These are phyloP conservation scores for Nakazawaea siamensis DNA, from an alignment of 805 yeast genomes.

Conservation along the genomic window DNA sequence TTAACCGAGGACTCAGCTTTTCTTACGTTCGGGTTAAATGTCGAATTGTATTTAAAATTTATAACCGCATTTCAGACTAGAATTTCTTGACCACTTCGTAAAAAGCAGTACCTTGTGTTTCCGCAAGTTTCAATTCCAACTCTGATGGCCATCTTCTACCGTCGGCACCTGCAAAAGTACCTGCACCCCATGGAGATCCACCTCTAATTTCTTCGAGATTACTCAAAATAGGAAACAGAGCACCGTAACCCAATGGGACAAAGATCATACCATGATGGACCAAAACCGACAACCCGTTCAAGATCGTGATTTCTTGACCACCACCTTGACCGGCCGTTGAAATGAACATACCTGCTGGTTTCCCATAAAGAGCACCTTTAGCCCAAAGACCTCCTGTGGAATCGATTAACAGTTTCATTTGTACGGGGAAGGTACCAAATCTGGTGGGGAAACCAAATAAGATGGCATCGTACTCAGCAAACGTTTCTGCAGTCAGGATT, in stretches of 20 bases:
- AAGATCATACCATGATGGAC: conserved; percentile 77
- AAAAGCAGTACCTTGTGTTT: conserved; percentile 62
- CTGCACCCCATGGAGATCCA: conserved; percentile 84
- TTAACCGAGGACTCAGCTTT: neutral
- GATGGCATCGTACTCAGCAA: conserved; percentile 67
- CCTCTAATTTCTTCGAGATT: conserved; percentile 65
- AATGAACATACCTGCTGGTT: conserved; percentile 65
- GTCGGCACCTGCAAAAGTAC: conserved; percentile 67
- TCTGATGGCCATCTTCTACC: conserved; percentile 65
- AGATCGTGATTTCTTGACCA: conserved; percentile 70
- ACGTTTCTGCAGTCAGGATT: conserved; percentile 49
- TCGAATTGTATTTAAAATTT: neutral
- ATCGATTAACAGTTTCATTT: conserved; percentile 71
- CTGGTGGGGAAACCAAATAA: conserved; percentile 84
- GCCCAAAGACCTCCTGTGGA: conserved; percentile 79
- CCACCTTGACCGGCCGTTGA: conserved; percentile 75
- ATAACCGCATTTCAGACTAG: neutral
- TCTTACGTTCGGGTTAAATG: conserved; percentile 20
- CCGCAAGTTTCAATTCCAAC: conserved; percentile 56
- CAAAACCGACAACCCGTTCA: conserved; percentile 54
- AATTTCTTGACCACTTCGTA: conserved; percentile 32
- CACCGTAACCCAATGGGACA: conserved; percentile 71
- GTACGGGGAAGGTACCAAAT: conserved; percentile 76
- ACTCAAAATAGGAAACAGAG: conserved; percentile 43
- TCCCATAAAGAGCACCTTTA: conserved; percentile 60